Evolutionary conservation across 768 basidiomycete genomes (phyloP).

Genomic region (Trametes punicea): DNA sequence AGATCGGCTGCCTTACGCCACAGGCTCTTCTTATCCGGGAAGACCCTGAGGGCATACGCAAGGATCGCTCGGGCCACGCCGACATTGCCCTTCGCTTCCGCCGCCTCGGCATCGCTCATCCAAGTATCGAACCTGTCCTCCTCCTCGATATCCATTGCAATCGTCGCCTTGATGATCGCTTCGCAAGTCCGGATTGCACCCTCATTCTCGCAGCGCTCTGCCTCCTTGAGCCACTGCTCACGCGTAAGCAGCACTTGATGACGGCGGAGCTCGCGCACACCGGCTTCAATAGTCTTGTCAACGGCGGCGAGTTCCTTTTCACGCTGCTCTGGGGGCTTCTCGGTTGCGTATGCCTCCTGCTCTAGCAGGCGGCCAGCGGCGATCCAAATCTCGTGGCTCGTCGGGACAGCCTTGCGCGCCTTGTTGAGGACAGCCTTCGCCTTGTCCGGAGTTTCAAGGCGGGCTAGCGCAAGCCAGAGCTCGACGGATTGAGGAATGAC

Average conservation of each 20-base stretch:
- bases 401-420: constrained; percentile 90
- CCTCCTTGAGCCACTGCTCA: constrained; percentile 97
- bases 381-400: constrained; percentile 98
- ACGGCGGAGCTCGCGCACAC: constrained; percentile 71
- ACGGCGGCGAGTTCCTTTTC: constrained; percentile 69
- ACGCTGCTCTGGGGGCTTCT: constrained; percentile 48
- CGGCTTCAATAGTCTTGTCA: constrained; percentile 86
- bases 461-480: constrained; percentile 97
- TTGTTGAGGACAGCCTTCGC: constrained; percentile 95
- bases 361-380: constrained; percentile 91
- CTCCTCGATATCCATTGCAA: constrained; percentile 93
- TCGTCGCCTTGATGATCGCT: constrained; percentile 92
- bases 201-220: constrained; percentile 85
- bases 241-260: constrained; percentile 82
- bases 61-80: constrained; percentile 85
- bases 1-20: constrained; percentile 93
- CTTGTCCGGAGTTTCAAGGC: constrained; percentile 87
- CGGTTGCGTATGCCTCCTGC: constrained; percentile 60
- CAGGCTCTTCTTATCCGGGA: constrained; percentile 78
- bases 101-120: constrained; percentile 87
- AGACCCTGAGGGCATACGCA: constrained; percentile 88
- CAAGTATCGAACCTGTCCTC: constrained; percentile 89
- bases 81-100: constrained; percentile 68
- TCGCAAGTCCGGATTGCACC: constrained; percentile 85
- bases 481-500: constrained; percentile 96